phyloP scores from a whole-genome alignment of 2,329 filamentous ascomycete genomes.

The Aureobasidium zeae region DNA sequence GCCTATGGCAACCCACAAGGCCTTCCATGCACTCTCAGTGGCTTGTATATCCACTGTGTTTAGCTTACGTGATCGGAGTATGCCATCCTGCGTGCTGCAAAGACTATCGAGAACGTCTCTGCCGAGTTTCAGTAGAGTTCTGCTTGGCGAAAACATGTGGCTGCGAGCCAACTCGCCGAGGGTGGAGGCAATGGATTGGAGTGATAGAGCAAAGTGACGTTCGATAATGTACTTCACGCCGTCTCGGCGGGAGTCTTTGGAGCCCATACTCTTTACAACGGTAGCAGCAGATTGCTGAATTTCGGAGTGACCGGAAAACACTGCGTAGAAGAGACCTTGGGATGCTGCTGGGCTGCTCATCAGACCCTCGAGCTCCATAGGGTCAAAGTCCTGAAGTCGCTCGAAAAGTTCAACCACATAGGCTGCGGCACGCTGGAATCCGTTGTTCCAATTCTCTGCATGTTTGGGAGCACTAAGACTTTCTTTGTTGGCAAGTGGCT shows the following conservation, averaged over 20 bases:
- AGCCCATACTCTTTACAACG: conserved; percentile 72
- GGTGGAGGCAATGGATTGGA: conserved; percentile 48
- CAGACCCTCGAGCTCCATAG: conserved; percentile 58
- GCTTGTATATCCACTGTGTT: conserved; percentile 52
- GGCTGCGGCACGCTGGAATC: conserved; percentile 53
- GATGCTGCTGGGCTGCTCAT: conserved; percentile 60
- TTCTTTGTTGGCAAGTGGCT: conserved; percentile 50
- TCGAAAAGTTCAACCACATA: conserved; percentile 67
- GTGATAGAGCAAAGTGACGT: conserved; percentile 46
- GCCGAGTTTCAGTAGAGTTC: conserved; percentile 51
- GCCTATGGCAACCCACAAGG: conserved; percentile 71
- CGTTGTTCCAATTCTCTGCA: conserved; percentile 67
- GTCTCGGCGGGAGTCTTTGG: conserved; percentile 53
- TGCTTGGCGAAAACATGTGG: conserved; percentile 50
- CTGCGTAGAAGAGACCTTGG: conserved; percentile 64
- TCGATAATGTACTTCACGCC: conserved; percentile 53
- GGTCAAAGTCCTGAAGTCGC: conserved; percentile 65
- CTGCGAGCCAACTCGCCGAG: conserved; percentile 47
- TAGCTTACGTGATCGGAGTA: conserved; percentile 51
- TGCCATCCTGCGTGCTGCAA: conserved; percentile 53
- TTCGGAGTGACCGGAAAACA: conserved; percentile 71
- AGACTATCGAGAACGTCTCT: conserved; percentile 55
- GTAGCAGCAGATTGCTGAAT: conserved; percentile 74
- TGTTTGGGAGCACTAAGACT: conserved; percentile 39
- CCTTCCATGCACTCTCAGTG: conserved; percentile 71